Evolutionary conservation across 192 early-diverging fungal genomes (phyloP), one percentile per base, ranked within the genome.

Genomic region (Umbelopsis sp.): DNA sequence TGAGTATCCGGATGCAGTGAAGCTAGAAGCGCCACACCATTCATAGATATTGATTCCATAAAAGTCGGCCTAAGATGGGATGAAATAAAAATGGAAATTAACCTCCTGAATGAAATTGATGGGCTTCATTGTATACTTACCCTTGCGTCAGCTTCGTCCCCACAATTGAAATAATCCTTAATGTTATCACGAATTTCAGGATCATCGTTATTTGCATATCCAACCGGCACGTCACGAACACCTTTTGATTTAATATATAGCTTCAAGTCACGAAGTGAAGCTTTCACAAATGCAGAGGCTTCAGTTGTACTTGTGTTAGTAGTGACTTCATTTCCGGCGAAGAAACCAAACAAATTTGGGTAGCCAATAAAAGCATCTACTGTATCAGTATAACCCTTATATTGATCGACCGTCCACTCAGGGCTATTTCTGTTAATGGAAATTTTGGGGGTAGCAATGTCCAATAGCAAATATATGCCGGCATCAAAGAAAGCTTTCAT

Each of bases 241-340:
- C 81, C 80, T 41, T 74, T 77, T 0, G 61, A 35, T 66, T 79
- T 81, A 46, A 90, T 84, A 41, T 91, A 88, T 7, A 74, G 79
- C 73, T 87, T 88, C 15, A 86, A 74, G 66, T 92, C 91, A 35
- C 91, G 84, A 49, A 92, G n/a, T 7, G 82, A 71, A 10, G 89
- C 90, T 76, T 88, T 88, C 70, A 90, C 91, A 71, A 78, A 87
- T 1, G 86, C 87, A 45, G 90, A 84, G 0, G 87, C 84, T 18
- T 79, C 74, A 7, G 89, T 89, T 53, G 82, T 89, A 51, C 82
- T 85, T 46, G 74, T 80, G 46, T 80, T 78, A 67, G 89, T 90
- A 48, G 88, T 79, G n/a, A 88, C 90, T 70, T 92, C 90, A 73
- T 92, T 91, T 2, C 91, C 91, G 10, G 85, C 88, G 72, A 92